Conservation (phyloP, 371 early-diverging fungal species). For the Circinella umbellata region DNA sequence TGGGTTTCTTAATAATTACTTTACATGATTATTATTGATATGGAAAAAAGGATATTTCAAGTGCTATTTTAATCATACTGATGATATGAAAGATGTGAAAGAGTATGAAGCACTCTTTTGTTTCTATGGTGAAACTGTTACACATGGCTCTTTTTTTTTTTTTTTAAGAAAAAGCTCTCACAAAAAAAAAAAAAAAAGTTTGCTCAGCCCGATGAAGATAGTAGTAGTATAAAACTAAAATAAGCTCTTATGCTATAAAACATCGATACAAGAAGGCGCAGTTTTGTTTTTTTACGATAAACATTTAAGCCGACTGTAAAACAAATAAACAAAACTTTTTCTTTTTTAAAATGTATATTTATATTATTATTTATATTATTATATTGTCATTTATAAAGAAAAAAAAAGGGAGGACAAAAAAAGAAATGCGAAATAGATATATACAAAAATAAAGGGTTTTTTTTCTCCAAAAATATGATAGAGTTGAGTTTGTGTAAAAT, state of each 20-base stretch:
- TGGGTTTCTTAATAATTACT: too few species aligned
- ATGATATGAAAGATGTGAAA: too few species aligned
- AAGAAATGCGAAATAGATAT: neutral
- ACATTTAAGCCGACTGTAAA: neutral
- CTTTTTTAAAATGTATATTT: neutral
- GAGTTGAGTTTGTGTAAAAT: too few species aligned
- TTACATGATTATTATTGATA: too few species aligned
- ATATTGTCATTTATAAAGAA: too few species aligned
- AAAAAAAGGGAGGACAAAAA: too few species aligned
- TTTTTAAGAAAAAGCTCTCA: neutral
- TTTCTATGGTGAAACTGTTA: neutral
- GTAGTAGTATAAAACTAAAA: neutral
- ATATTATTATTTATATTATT: neutral
- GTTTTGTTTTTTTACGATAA: neutral
- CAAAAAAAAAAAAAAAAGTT: neutral
- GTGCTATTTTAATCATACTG: too few species aligned
- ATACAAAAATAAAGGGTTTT: neutral
- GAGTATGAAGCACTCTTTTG: neutral
- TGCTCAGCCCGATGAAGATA: neutral
- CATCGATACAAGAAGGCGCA: constrained; percentile 8
- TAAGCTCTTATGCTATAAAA: neutral
- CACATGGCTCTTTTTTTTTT: neutral
- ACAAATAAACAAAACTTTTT: too few species aligned
- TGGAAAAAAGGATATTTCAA: too few species aligned
- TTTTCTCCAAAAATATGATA: too few species aligned